A percentile compares a stretch with the other conserved stretches of the same genome.
These are phyloP conservation scores for Cryptococcus amylolentus DNA, from an alignment of 1,284 basidiomycete genomes.

Conservation along the genomic window DNA sequence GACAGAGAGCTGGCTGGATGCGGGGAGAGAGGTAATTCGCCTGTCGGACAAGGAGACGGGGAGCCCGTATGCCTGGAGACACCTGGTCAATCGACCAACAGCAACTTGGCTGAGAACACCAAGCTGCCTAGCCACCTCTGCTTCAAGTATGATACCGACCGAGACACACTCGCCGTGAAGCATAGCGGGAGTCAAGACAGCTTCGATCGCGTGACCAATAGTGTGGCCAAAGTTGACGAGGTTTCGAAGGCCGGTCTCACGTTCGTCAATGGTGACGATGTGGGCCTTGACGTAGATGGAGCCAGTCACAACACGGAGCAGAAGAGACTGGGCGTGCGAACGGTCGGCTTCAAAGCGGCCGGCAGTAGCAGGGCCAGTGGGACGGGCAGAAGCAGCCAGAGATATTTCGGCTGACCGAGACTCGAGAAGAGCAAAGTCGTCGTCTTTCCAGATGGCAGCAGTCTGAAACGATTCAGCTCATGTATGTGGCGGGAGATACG, in stretches of 20 bases:
- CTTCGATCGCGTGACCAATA: constrained; percentile 94
- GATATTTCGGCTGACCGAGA: constrained; percentile 77
- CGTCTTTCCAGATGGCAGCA: constrained; percentile 90
- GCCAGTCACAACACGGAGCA: constrained; percentile 74
- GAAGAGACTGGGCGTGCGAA: constrained; percentile 63
- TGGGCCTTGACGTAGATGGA: constrained; percentile 89
- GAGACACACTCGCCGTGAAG: constrained; percentile 92
- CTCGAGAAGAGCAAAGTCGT: constrained; percentile 80
- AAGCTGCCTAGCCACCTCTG: constrained; percentile 80
- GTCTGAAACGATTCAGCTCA: constrained; percentile 57
- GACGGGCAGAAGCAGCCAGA: constrained; percentile 63
- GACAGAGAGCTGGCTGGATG: constrained; percentile 68
- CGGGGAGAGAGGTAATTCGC: constrained; percentile 66
- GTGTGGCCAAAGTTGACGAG: constrained; percentile 97
- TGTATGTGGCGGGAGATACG: background rate
- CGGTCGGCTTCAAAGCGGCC: constrained; percentile 67
- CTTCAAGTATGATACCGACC: constrained; percentile 91
- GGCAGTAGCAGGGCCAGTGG: constrained; percentile 52
- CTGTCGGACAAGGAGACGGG: constrained; percentile 76
- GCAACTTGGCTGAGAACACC: constrained; percentile 83
- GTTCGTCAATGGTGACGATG: constrained; percentile 92
- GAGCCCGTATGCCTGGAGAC: constrained; percentile 79
- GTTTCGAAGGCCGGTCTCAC: constrained; percentile 90
- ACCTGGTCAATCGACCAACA: constrained; percentile 77
- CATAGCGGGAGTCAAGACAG: constrained; percentile 81